phyloP scores from a whole-genome alignment of 768 basidiomycete species.

The Arthromyces matolae region DNA sequence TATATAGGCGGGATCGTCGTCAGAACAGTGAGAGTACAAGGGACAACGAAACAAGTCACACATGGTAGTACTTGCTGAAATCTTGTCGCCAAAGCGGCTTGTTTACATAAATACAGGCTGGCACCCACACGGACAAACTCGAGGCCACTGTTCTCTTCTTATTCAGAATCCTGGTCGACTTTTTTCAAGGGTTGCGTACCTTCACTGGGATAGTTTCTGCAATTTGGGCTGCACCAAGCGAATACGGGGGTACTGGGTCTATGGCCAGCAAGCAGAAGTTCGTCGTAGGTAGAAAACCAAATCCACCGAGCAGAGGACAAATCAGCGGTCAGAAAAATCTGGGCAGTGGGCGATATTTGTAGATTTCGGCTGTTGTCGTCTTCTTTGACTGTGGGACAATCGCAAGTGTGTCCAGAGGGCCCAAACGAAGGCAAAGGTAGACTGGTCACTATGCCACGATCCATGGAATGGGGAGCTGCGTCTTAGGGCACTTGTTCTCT shows the following conservation, averaged over 20 bases:
- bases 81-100: conserved; percentile 26
- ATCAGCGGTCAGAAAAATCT: not conserved
- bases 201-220: not conserved
- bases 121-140: conserved; percentile 37
- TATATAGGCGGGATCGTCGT: conserved; percentile 4
- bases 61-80: conserved; percentile 15
- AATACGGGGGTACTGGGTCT: not conserved
- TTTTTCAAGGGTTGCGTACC: not conserved
- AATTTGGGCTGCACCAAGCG: not conserved
- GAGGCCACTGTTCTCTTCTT: conserved; percentile 26
- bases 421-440: conserved; percentile 8
- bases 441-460: conserved; percentile 17
- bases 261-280: not conserved
- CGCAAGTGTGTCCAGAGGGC: conserved; percentile 8
- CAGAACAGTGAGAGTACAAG: conserved; percentile 13
- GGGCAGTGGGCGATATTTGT: conserved; percentile 10
- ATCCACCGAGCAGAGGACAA: not conserved
- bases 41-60: conserved; percentile 16
- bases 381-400: conserved; percentile 16
- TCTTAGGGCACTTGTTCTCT: conserved; percentile 11
- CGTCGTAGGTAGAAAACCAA: not conserved
- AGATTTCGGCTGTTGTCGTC: not conserved
- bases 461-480: conserved; percentile 14
- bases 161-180: not conserved
- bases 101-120: conserved; percentile 33